Evolutionary conservation across 768 basidiomycete genomes (phyloP).

Genomic region (Floccularia luteovirens): DNA sequence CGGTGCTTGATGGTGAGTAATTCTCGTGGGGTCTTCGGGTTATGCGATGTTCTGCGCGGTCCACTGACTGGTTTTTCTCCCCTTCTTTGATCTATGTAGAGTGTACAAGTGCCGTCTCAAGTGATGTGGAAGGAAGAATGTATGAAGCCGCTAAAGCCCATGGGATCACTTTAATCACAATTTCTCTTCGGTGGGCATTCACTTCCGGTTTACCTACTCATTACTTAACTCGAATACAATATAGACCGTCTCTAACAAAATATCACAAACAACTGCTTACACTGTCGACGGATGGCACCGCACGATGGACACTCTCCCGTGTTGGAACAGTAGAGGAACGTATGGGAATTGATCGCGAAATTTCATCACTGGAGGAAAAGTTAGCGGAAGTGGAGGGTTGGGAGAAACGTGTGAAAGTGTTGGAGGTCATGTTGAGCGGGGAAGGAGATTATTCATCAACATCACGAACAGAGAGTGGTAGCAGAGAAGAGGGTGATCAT

Average conservation of each 20-base stretch:
- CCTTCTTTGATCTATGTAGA: no score
- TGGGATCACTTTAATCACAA: slow-evolving; percentile 89
- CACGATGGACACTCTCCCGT: slow-evolving; percentile 62
- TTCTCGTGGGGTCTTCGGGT: background rate
- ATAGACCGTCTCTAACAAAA: slow-evolving; percentile 75
- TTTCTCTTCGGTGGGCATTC: slow-evolving; percentile 65
- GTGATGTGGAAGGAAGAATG: slow-evolving; percentile 94
- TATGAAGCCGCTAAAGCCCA: slow-evolving; percentile 87
- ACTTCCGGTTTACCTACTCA: background rate
- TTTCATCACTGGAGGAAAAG: slow-evolving; percentile 53
- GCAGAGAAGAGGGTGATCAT: slow-evolving; percentile 1
- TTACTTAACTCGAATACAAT: background rate
- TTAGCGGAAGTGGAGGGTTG: slow-evolving; percentile 66
- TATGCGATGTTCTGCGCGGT: no score
- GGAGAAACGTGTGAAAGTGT: slow-evolving; percentile 62
- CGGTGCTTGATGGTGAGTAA: slow-evolving; percentile 73
- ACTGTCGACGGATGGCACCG: slow-evolving; percentile 63
- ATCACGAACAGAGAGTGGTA: slow-evolving; percentile 2
- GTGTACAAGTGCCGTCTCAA: slow-evolving; percentile 92
- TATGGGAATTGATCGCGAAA: slow-evolving; percentile 72
- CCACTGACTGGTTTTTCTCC: no score
- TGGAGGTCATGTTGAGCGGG: slow-evolving; percentile 45
- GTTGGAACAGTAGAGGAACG: slow-evolving; percentile 71
- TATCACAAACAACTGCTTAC: slow-evolving; percentile 88
- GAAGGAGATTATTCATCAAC: slow-evolving; percentile 4